Conservation (phyloP, 2,329 filamentous ascomycete species). For the Amylocarpus encephaloides region DNA sequence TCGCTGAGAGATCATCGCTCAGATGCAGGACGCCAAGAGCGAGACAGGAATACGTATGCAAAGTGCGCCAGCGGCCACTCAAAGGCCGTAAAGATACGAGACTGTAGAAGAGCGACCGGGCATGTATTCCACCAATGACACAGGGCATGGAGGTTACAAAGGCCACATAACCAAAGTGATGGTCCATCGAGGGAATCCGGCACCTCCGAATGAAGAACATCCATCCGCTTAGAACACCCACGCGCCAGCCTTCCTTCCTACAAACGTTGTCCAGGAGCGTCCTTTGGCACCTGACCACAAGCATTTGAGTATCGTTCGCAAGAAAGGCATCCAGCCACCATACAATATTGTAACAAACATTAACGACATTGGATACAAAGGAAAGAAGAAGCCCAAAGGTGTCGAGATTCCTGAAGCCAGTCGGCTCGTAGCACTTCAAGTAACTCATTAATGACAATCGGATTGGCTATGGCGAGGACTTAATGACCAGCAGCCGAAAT, state of each 20-base stretch:
- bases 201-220: conserved; percentile 25
- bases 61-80: conserved; percentile 24
- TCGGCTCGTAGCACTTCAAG: conserved; percentile 14
- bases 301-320: conserved; percentile 15
- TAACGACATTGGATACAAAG: conserved; percentile 31
- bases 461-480: conserved; percentile 20
- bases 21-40: conserved; percentile 8
- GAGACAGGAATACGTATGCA: conserved; percentile 25
- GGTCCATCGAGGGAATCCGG: conserved; percentile 24
- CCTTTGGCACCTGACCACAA: conserved; percentile 20
- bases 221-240: conserved; percentile 27
- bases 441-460: conserved; percentile 19
- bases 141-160: conserved; percentile 17
- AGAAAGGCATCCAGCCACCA: conserved; percentile 14
- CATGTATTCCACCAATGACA: conserved; percentile 24
- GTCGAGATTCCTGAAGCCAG: conserved; percentile 19
- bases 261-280: conserved; percentile 11
- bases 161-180: conserved; percentile 26
- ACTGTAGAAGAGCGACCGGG: conserved; percentile 21
- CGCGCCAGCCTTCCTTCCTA: conserved; percentile 11
- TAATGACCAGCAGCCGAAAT: conserved; percentile 17
- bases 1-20: conserved; percentile 11
- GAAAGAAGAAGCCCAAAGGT: conserved; percentile 24
- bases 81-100: conserved; percentile 22
- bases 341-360: conserved; percentile 30